Evolutionary conservation across 768 basidiomycete species (phyloP), one percentile per base, ranked within the genome.

Genomic region (Mycena venus): DNA sequence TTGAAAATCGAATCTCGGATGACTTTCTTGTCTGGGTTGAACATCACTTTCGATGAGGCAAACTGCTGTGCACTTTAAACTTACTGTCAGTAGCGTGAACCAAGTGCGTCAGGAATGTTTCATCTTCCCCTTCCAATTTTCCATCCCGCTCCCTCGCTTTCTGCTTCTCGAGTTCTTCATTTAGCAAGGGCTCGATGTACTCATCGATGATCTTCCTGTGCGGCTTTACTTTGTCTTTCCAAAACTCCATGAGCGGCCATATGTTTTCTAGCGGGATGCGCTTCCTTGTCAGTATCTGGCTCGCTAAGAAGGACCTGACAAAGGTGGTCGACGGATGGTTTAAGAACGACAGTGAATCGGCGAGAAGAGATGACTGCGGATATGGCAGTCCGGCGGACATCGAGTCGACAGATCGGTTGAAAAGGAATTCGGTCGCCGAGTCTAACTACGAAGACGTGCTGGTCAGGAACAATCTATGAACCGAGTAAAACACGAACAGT

Each of bases 101-200:
- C 40, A 90, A 75, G 77, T 89, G 85, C 73, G 86, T 86, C 73
- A 90, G 79, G 29, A 89, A 80, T 3, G 86, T 87, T 42, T 83
- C 85, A 11, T 80, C 78, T 14, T 83, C 81, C 6, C 71, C 78
- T 12, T 74, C 34, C 2, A 4, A 2, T 47, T 53, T 55, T 2
- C 19, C 11, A 25, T 23, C 67, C 10, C n/a, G n/a, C n/a, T 67
- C 78, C 42, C 81, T 78, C 80, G 85, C 85, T 68, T n/a, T n/a
- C n/a, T n/a, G n/a, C n/a, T n/a, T n/a, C n/a, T 76, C 76, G n/a
- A 91, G 77, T 9, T 85, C 86, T 34, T 86, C 82, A 29, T 81
- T 77, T 14, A 91, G 70, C 19, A 91, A 86, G 0, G 88, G 89
- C 15, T 89, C 85, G 31, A 91, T 82, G 75, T 88, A 87, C 21